Evolutionary conservation across 805 yeast genomes (phyloP), one percentile per base, ranked within the genome.

Genomic region (Metschnikowia proteae): DNA sequence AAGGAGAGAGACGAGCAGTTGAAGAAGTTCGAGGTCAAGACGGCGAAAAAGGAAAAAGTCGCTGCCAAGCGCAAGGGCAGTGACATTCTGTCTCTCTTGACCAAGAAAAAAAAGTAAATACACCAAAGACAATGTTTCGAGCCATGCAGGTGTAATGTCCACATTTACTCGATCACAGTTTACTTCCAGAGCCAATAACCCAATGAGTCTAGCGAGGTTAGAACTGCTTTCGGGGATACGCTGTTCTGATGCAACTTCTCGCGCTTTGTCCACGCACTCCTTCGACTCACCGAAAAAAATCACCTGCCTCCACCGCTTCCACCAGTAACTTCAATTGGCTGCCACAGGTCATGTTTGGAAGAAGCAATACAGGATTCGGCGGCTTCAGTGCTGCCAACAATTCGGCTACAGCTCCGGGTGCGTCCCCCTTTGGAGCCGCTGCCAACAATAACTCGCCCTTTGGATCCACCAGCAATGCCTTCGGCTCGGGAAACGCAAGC

Each of bases 1-100:
- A 75, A 74, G 45, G 89, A 87, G 52, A 75, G 98, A 50, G 76
- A 75, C 13, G 89, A 82, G 52, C 89, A 86, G 49, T 65, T 79
- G 56, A 77, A 75, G 38, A 86, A 87, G 63, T 82, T 75, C 51
- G 86, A 82, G 51, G 80, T 72, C 53, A 85, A 84, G 47, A 54
- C 59, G 5, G 59, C 65, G 62, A 55, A 71, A 62, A 43, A 65
- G 65, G 56, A 55, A 46, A 55, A 57, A 46, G 58, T 35, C 23
- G 49, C 49, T 6, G 52, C 48, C 36, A 52, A 48, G 41, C 49
- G 51, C 6, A 54, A 52, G 31, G 57, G 57, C n/a, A 26, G 38
- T 10, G 66, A 57, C 48, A 59, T 61, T 8, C 50, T 55, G 49
- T 38, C 56, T 50, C 53, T 62, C 6, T 48, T 51, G 37, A 48